Evolutionary conservation across 2,329 filamentous ascomycete genomes (phyloP).

Genomic region (Pseudogymnoascus sp.): DNA sequence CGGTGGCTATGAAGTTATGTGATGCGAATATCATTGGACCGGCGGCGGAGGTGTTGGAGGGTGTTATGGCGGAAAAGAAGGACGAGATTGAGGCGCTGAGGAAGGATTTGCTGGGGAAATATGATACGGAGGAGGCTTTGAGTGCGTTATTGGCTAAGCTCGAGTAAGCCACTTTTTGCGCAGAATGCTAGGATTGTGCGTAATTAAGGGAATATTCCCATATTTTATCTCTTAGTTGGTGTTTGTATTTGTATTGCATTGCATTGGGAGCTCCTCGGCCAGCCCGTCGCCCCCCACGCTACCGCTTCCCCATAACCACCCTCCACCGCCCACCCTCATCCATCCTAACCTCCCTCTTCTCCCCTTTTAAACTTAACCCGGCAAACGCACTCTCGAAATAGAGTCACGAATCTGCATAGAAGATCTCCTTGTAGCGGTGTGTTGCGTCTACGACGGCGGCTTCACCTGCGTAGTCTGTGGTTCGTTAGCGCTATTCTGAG

Average conservation of each 20-base stretch:
- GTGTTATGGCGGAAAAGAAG: slow-evolving; percentile 6
- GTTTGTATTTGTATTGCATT: not conserved
- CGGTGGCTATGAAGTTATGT: slow-evolving; percentile 14
- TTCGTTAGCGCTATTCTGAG: not conserved
- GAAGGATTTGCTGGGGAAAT: not conserved
- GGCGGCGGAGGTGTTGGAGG: not conserved
- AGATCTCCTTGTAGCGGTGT: slow-evolving; percentile 72
- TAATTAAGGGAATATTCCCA: not conserved
- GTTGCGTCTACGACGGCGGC: slow-evolving; percentile 78
- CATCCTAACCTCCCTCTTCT: slow-evolving; percentile 15
- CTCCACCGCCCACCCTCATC: slow-evolving; percentile 36
- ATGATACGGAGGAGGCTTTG: not conserved
- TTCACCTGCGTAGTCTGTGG: slow-evolving; percentile 62
- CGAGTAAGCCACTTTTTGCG: not conserved
- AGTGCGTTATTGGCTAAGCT: not conserved
- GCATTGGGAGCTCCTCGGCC: not conserved
- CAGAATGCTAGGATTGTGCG: not conserved
- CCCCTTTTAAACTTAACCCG: not conserved
- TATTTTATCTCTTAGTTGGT: not conserved
- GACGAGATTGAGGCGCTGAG: not conserved
- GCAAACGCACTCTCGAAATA: slow-evolving; percentile 15
- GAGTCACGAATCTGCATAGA: slow-evolving; percentile 45
- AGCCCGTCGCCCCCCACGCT: not conserved
- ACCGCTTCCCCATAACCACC: slow-evolving; percentile 21
- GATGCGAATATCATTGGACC: slow-evolving; percentile 12